A percentile compares a stretch with the other conserved stretches of the same genome.
Conservation (phyloP, 176 grass and related monocot genomes). For the Carex cristatella region DNA sequence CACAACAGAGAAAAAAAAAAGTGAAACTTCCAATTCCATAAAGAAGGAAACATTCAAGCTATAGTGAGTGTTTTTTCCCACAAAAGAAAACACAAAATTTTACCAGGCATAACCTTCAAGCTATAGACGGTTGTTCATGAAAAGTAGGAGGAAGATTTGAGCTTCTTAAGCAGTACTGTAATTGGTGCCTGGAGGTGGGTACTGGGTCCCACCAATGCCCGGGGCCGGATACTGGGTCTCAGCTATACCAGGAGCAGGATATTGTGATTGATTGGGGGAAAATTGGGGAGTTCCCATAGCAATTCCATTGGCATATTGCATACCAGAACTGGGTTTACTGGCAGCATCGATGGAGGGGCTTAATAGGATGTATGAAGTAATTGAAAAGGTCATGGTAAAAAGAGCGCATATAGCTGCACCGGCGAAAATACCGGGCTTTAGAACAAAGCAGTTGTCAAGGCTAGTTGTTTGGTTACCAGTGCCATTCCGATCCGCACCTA, state of each 20-base stretch:
- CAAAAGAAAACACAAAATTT: not conserved
- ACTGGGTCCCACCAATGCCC: not conserved
- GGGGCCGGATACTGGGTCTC: not conserved
- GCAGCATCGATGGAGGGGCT: not conserved
- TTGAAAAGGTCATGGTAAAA: not conserved
- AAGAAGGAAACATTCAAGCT: not conserved
- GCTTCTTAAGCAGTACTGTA: not conserved
- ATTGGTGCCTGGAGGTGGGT: constrained; percentile 18
- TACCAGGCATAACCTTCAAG: not conserved
- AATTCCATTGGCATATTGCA: not conserved
- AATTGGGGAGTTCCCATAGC: not conserved
- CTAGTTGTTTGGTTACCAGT: not conserved
- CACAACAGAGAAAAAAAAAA: not conserved
- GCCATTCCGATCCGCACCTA: not conserved
- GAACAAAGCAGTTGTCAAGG: not conserved
- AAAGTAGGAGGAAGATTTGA: not conserved
- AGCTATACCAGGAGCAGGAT: not conserved
- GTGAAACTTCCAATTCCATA: not conserved
- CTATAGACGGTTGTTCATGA: not conserved
- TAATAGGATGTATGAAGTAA: not conserved
- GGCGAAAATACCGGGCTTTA: constrained; percentile 17
- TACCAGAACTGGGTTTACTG: not conserved
- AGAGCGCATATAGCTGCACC: constrained; percentile 14
- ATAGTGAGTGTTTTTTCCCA: not conserved
- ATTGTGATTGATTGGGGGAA: not conserved